Evolutionary conservation across 805 yeast genomes (phyloP), one percentile per base, ranked within the genome.

Genomic region (Maudiozyma serrabonitensis): DNA sequence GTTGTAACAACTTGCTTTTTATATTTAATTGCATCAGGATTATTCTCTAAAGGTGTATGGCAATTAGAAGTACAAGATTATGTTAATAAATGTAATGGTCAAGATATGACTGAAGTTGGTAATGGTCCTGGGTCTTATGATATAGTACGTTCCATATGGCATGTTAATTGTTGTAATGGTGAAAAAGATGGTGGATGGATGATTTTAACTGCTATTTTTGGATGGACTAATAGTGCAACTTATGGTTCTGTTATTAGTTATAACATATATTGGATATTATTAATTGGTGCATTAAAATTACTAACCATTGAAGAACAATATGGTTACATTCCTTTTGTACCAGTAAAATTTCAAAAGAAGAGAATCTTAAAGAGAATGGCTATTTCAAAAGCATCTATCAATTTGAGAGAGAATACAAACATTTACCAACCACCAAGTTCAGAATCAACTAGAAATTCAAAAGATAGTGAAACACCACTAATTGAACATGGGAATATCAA

Each of bases 171-270:
- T 66, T 89, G 97, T 69, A 88, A 88, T 64, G 95, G 95, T 23
- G 84, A 86, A 56, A 84, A 78, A n/a, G 96, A 89, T 60, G 95
- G 95, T 4, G 80, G 82, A 32, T 89, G 95, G 95, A 87, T 88
- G 95, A 71, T 89, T 35, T 74, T 86, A 58, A 87, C 90, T 35
- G 96, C 95, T 1, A 72, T 89, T 5, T 75, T 89, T 46, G 97
- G 97, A 1, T 89, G 97, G 97, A 88, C 93, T 13, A 89, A 89
- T 64, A 80, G 90, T 54, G 96, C 96, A 2, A 89, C 97, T 0
- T 87, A 84, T 61, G 95, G 95, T 4, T 85, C 95, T 19, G 89
- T 89, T 0, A 64, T 75, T 5, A 78, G 89, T 46, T 89, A 89
- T 68, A 75, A 78, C 53, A 49, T 73, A 0, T 89, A 83, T 65